These are phyloP conservation scores for Helianthus tuberosus DNA, from an alignment of 129 eudicot species.

Conservation along the genomic window DNA sequence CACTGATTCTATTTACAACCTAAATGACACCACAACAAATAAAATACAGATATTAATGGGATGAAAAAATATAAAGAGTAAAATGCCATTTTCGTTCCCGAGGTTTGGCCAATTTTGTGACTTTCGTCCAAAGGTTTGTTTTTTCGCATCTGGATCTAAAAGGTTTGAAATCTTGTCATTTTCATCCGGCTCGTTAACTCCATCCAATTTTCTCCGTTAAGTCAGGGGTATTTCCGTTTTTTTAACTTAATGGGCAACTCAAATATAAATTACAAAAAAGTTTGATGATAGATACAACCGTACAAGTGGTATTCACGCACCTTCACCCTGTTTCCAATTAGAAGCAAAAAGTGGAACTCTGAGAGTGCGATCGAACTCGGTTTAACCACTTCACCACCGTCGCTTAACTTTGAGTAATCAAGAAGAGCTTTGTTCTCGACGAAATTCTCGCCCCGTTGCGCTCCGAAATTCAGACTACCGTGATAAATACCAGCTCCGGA, in stretches of 20 bases:
- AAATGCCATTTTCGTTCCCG: too few relatives aligned
- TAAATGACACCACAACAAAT: slow-evolving; percentile 26
- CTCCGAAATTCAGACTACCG: slow-evolving; percentile 93
- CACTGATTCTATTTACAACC: slow-evolving; percentile 96
- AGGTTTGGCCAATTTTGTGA: too few relatives aligned
- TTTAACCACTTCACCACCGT: slow-evolving; percentile 75
- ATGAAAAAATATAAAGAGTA: not conserved
- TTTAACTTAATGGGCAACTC: too few relatives aligned
- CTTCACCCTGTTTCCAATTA: slow-evolving; percentile 91
- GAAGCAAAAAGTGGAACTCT: slow-evolving; percentile 93
- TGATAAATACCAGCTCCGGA: slow-evolving; percentile 99
- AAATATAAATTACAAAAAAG: not conserved
- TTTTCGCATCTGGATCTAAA: too few relatives aligned
- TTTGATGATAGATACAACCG: not conserved
- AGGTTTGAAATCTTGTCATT: too few relatives aligned
- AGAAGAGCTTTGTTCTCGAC: slow-evolving; percentile 98
- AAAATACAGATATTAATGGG: not conserved
- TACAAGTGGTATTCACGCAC: slow-evolving; percentile 24
- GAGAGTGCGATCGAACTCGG: slow-evolving; percentile 92
- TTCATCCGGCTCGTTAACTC: too few relatives aligned
- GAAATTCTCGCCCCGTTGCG: slow-evolving; percentile 89
- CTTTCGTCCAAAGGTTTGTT: too few relatives aligned
- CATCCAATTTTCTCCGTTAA: too few relatives aligned
- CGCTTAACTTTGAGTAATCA: slow-evolving; percentile 77
- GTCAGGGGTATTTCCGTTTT: too few relatives aligned